Base-by-base conservation (phyloP, 2,329 filamentous ascomycete species). In the Curvularia verruculosa region DNA sequence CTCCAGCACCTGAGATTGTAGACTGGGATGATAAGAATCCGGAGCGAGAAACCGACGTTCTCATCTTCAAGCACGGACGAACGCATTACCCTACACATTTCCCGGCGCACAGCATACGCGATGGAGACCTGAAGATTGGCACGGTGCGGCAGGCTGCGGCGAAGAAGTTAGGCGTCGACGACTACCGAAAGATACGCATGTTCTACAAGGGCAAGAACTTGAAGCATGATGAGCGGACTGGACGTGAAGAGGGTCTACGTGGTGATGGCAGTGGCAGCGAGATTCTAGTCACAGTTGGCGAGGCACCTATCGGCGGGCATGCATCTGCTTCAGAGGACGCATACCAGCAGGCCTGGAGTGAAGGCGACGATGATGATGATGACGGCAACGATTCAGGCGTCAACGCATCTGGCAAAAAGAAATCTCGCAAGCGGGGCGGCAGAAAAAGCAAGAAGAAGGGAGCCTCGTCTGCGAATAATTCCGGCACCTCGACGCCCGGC, bases 181-280 rank as follows among this genome's bases (percentile, higher is more conserved):
- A 86, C 44, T 78, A 68, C 71, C 81, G 69, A 73, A 79, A 82
- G 45, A 80, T 92, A 71, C 89, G 87, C 74, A 81, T 93, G 69
- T 81, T 89, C 56, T 91, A 90, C 80, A 91, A 91, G 74, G 90
- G 89, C 53, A 83, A 83, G 60, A 85, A 87, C 63, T 77, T 93
- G 49, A 90, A 89, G 74, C 85, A 90, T 63, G 83, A 85, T 40
- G 78, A 82, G 31, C 79, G 80, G 52, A 82, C 82, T 2, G 82
- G 85, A 54, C 81, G 83, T 58, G 81, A 84, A 39, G 87, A 87
- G 63, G 84, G 85, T 15, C 80, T 89, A 46, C 71, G 77, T 28
- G 77, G 80, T 54, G 87, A 87, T 71, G 84, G 85, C 67, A 81
- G 84, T 58, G 74, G 74, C 55, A 84, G 83, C 67, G 87, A 89